Evolutionary conservation across 2,329 filamentous ascomycete species (phyloP), one percentile per base, ranked within the genome.

Genomic region (Cercospora sp.): DNA sequence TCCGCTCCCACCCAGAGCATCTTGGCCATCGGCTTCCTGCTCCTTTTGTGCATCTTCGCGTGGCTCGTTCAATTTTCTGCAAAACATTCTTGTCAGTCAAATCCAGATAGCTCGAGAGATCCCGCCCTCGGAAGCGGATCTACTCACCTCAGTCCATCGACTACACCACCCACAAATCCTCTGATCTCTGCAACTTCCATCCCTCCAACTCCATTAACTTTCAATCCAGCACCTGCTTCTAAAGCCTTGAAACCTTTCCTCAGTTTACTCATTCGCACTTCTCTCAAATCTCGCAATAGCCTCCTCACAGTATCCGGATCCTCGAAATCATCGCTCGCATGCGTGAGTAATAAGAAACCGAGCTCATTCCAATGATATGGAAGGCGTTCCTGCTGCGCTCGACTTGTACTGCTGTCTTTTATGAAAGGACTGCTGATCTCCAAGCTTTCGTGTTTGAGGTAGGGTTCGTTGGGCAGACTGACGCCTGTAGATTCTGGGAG

Each of bases 311-410:
- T 88, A 72, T 93, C 90, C 2, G 91, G 85, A 0, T 90, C 84
- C 40, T 87, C 86, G 61, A 98, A 86, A 78, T 97, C 94, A 79
- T 97, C 94, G 28, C 88, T 86, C 3, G 94, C 94, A 65, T 92
- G 90, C 58, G 94, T 91, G 2, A 99, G 86, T 57, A 99, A 83
- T 78, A 96, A 89, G 80, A 97, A 93, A 18, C 91, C 90, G 8
- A 98, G 82, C 81, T 98, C 95, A 51, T 97, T 86, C 94, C 94
- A 99, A 82, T 98, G 94, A 78, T 97, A 98, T 0, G 95, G 95
- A 34, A 99, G 83, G 13, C 89, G 88, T 49, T 89, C 88, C 0
- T 88, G 82, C 8, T 90, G 88, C 1, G 90, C 87, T 58, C 87
- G 83, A 21, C 90, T 88, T 0, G 90, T 93, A 71, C 91, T 92